Evolutionary conservation across 768 basidiomycete species (phyloP).

Genomic region (Pulveroboletus sp.): DNA sequence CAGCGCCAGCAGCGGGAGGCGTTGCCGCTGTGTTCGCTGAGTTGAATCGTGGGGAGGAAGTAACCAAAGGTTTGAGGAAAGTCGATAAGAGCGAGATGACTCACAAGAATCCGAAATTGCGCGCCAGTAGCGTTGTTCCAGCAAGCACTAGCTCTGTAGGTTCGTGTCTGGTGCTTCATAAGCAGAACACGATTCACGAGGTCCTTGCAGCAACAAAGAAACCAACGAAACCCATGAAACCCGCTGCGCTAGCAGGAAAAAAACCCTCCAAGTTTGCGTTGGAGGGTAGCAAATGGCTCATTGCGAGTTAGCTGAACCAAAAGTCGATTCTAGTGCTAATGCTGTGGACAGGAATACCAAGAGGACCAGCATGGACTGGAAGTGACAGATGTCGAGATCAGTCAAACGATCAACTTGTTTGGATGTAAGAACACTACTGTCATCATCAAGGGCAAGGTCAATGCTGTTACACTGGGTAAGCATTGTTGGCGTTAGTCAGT

Average conservation of each 20-base stretch:
- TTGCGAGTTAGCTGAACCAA: conserved; percentile 49
- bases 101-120: conserved; percentile 92
- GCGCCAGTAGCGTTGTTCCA: conserved; percentile 53
- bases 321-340: conserved; percentile 2
- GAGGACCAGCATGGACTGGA: conserved; percentile 73
- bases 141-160: conserved; percentile 33
- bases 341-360: conserved; percentile 71
- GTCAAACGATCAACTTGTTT: conserved; percentile 84
- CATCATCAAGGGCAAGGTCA: conserved; percentile 88
- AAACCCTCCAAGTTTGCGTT: conserved; percentile 86
- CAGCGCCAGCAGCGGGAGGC: conserved; percentile 47
- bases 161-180: conserved; percentile 26
- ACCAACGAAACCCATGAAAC: conserved; percentile 81
- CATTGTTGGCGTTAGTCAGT: not conserved
- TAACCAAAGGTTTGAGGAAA: conserved; percentile 88
- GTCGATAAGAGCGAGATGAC: conserved; percentile 98
- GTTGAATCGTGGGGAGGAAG: conserved; percentile 82
- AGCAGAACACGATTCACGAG: not conserved
- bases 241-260: conserved; percentile 77
- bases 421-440: conserved; percentile 85
- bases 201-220: conserved; percentile 44
- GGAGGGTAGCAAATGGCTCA: conserved; percentile 91
- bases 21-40: conserved; percentile 84
- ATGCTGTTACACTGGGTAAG: conserved; percentile 84
- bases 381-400: conserved; percentile 72